Evolutionary conservation across 2,329 filamentous ascomycete genomes (phyloP).

Genomic region (Coleophoma eucalyptorum): DNA sequence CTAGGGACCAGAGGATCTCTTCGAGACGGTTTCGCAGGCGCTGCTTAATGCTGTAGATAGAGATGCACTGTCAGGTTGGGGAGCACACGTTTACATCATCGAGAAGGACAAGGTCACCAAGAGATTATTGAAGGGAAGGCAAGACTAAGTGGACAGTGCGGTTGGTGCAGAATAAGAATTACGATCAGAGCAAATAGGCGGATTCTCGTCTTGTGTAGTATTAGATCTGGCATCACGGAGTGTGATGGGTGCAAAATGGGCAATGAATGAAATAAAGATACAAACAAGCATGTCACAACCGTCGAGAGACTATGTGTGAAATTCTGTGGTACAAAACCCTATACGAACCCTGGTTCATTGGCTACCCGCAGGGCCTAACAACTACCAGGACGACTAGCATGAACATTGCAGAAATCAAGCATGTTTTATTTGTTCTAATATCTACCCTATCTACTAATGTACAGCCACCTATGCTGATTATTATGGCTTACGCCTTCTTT

Average conservation of each 20-base stretch:
- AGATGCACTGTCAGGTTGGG: constrained; percentile 96
- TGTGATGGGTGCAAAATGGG: constrained; percentile 14
- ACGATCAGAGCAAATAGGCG: constrained; percentile 5
- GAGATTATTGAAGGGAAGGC: constrained; percentile 94
- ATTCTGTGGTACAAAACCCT: too few species aligned
- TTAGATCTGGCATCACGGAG: constrained; percentile 15
- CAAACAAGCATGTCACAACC: neutral
- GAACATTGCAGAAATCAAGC: neutral
- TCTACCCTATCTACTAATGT: constrained; percentile 21
- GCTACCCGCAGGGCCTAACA: too few species aligned
- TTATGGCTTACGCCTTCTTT: constrained; percentile 25
- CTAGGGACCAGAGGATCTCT: constrained; percentile 86
- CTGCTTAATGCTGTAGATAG: constrained; percentile 94
- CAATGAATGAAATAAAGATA: constrained; percentile 7
- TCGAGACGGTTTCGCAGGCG: constrained; percentile 96
- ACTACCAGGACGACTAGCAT: too few species aligned
- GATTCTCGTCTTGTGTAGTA: constrained; percentile 20
- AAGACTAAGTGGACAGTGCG: constrained; percentile 61
- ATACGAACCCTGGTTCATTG: too few species aligned
- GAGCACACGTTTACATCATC: constrained; percentile 98
- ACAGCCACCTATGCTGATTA: constrained; percentile 9
- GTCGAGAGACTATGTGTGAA: too few species aligned
- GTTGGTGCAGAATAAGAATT: constrained; percentile 1
- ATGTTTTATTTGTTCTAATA: constrained; percentile 13
- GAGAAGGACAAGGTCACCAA: constrained; percentile 99